These are phyloP conservation scores for Chalciporus pseudorubinellus DNA, from an alignment of 768 basidiomycete genomes.

Conservation along the genomic window DNA sequence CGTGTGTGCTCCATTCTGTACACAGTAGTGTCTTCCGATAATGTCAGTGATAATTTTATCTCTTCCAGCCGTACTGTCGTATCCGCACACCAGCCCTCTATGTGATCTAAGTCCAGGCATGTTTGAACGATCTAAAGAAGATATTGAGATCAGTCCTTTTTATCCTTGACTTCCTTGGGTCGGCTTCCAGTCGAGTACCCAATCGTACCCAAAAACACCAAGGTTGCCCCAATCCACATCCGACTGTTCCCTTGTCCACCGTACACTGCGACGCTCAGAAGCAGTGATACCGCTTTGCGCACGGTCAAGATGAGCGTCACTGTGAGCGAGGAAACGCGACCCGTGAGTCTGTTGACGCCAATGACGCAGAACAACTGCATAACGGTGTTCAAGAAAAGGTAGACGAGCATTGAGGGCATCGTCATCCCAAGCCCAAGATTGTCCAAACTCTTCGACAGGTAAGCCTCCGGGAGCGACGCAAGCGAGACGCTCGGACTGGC, in stretches of 20 bases:
- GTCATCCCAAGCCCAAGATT: conserved; percentile 24
- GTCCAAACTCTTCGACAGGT: conserved; percentile 11
- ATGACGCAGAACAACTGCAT: conserved; percentile 85
- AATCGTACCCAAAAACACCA: conserved; percentile 72
- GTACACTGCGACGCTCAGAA: conserved; percentile 62
- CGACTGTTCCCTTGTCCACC: conserved; percentile 38
- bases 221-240: conserved; percentile 68
- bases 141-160: conserved; percentile 20
- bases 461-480: conserved; percentile 3
- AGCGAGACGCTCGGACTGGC: conserved; percentile 15
- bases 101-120: too few species aligned
- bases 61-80: conserved; percentile 10
- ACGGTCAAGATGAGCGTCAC: conserved; percentile 81
- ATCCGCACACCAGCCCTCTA: too few species aligned
- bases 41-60: conserved; percentile 17
- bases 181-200: conserved; percentile 50
- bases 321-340: conserved; percentile 67
- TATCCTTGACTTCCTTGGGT: conserved; percentile 15
- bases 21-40: not conserved
- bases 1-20: not conserved
- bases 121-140: too few species aligned
- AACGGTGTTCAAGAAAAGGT: conserved; percentile 71
- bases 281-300: conserved; percentile 73
- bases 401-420: conserved; percentile 59
- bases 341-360: conserved; percentile 84